Evolutionary conservation across 2,329 filamentous ascomycete genomes (phyloP), one percentile per base, ranked within the genome.

Genomic region (Bipolaris gigantea): DNA sequence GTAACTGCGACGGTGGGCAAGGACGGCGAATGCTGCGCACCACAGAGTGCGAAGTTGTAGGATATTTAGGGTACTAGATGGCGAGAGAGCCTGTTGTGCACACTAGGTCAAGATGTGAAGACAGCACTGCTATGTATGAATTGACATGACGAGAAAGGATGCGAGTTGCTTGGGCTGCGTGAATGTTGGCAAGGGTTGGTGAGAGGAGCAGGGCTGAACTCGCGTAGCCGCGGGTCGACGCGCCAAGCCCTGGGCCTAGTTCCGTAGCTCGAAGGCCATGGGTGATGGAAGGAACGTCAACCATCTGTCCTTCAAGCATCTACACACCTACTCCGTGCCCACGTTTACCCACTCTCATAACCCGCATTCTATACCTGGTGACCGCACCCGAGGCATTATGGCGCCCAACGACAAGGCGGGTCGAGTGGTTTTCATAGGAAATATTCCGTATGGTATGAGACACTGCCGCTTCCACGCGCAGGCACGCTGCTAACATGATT

Each of bases 391-490:
- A 45, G 30, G n/a, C 19, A 43, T 35, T 16, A 74, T 74, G 71
- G 49, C 71, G 50, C 71, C 71, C 4, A 73, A 69, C 56, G 90
- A 90, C 76, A 88, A 87, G 71, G 88, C 85, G 11, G 90, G 89
- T 15, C 85, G 88, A 58, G 88, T 92, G 25, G 88, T 93, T 56
- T 94, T 94, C 73, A 89, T 93, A 54, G 90, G 89, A 61, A 92
- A 93, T 70, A 92, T 91, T 63, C 87, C 88, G n/a, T 92, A 92
- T 76, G 89, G 87, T 88, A 76, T 62, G 76, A 66, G n/a, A 33
- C 30, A 18, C 11, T 41, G 40, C n/a, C 35, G n/a, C 23, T 32
- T 21, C 15, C 30, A 11, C 35, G n/a, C 39, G 45, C 23, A 43
- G 13, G 41, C 57, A 50, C 57, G 34, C 45, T 43, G 41, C 61